Base-by-base conservation (phyloP, 2,329 filamentous ascomycete species). In the Sclerotinia spermophila region DNA sequence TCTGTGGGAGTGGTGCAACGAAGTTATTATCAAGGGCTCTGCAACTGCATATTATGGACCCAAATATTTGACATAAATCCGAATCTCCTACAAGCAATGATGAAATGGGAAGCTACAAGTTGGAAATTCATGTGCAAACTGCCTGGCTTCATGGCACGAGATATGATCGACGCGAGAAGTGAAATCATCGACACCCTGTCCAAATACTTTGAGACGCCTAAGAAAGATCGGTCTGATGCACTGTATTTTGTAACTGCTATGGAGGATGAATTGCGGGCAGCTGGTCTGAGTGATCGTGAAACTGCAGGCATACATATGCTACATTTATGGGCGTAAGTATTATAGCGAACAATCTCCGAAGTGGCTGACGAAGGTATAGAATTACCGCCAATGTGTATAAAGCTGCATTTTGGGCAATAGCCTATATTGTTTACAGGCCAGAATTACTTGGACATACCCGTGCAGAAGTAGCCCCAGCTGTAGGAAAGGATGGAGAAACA, bases 341-440 rank as follows among this genome's bases (percentile, higher is more conserved):
- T 5, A 21, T 7, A 27, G 21, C 33, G 5, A 55, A 40, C 2
- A 1, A 19, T 55, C 5, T 38, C 15, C 5, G 11, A 19, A n/a
- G 1, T 17, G 35, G 30, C 64, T 67, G 58, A 67, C 38, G 4
- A n/a, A 45, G 4, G 2, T 15, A 35, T 27, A 67, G 51, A 4
- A 67, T 58, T 24, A 67, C 51, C n/a, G 64, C 48, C 6, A 67
- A 67, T n/a, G 48, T 67, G 8, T 56, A 44, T 21, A 67, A 44
- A 44, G 64, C 38, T 24, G n/a, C 51, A 38, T 67, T 67, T 51
- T 67, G 64, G 64, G 44, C 53, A 17, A 38, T 67, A 67, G 33
- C 48, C 19, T 42, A 67, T 44, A 51, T 67, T 8, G 21, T 67
- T n/a, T n/a, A 67, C 35, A 35, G 15, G 8, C 38, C 13, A 27